A percentile compares a stretch with the other conserved stretches of the same genome.
Conservation (phyloP, 768 basidiomycete genomes). For the Asterophora lycoperdoides region DNA sequence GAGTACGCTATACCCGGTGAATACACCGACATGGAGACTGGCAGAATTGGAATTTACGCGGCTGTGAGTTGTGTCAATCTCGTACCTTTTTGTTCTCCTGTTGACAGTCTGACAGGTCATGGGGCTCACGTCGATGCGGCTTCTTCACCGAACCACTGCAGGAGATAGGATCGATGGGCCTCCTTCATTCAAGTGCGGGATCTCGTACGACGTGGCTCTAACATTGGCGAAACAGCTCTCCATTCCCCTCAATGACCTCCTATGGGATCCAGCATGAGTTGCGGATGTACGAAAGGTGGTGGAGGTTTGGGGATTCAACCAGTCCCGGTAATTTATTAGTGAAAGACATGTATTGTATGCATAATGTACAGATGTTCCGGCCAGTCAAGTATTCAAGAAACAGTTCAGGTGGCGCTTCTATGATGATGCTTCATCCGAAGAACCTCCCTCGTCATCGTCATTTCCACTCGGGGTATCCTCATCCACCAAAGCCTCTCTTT, state of each 20-base stretch:
- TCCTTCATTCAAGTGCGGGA: slow-evolving; percentile 68
- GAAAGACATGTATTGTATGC: neutral
- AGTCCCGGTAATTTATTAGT: neutral
- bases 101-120: slow-evolving; percentile 43
- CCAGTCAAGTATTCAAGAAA: neutral
- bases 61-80: slow-evolving; percentile 40
- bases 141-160: slow-evolving; percentile 61
- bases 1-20: slow-evolving; percentile 61
- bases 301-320: no score
- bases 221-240: slow-evolving; percentile 55
- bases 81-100: neutral
- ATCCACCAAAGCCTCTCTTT: neutral
- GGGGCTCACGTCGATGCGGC: slow-evolving; percentile 60
- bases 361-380: neutral
- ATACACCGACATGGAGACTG: slow-evolving; percentile 70
- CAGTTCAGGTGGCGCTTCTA: neutral
- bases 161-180: slow-evolving; percentile 64
- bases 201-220: slow-evolving; percentile 55
- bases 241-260: slow-evolving; percentile 56
- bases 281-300: no score
- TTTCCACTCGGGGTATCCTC: neutral
- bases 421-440: neutral
- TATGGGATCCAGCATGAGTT: slow-evolving; percentile 56
- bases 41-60: slow-evolving; percentile 54
- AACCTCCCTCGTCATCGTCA: neutral